Evolutionary conservation across 2,329 filamentous ascomycete species (phyloP), one percentile per base, ranked within the genome.

Genomic region (Colletotrichum musicola): DNA sequence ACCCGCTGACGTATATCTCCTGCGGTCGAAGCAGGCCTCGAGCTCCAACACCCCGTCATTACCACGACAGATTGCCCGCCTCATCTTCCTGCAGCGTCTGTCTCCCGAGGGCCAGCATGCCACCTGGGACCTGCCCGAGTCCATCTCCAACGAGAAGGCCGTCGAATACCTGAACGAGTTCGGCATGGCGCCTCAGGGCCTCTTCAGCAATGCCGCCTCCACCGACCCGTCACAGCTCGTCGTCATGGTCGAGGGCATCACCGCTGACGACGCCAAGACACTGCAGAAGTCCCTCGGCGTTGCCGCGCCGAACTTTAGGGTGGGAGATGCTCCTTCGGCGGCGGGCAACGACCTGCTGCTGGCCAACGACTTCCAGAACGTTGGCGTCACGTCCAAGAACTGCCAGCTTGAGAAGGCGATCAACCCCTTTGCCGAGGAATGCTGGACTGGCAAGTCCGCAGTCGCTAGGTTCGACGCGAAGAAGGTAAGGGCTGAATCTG

Each of bases 131-230:
- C 80, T 84, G 59, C 83, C 80, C 44, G 76, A 79, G 30, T 78
- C 76, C 40, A 76, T 81, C 53, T 59, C 74, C 25, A 81, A 85
- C 65, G 83, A 87, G 49, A 79, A 80, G 44, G 84, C 86, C 9
- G 78, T 93, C 46, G 80, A 82, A 56, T 80, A 88, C 72, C 81
- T 94, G 74, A 88, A 89, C 74, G 80, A 81, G 57, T 92, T 89
- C 77, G 90, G 89, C 70, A 88, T 85, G 70, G 75, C 80, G 35
- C 78, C 85, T 6, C 73, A 80, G 62, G 77, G 82, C 20, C 79
- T 93, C 40, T 89, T 93, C 72, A 79, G 77, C 51, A 78, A 75
- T n/a, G 71, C 71, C 3, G 64, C 76, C 4, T 74, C 78, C 49
- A 70, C 72, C 12, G 72, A 75, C 18, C 82, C 84, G 5, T 81